Base-by-base conservation (phyloP, 192 early-diverging fungal genomes). In the Powellomyces hirtus region DNA sequence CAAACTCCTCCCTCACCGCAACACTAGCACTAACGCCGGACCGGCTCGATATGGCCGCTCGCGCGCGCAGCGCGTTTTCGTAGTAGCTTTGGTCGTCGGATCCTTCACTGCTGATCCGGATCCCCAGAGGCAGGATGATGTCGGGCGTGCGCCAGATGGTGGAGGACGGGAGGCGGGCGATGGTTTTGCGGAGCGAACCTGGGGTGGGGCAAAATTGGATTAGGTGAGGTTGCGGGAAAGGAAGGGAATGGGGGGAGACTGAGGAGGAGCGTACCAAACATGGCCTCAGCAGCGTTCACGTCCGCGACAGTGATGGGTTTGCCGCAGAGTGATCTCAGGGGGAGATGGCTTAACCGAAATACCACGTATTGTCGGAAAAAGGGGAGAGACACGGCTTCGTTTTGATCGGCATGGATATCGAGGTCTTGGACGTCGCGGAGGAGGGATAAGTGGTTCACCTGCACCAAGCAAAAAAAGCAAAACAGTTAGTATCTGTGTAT, bases 321-420 rank as follows among this genome's bases (percentile, higher is more conserved):
- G 11, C 70, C 68, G 49, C 68, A 59, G 30, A 78, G 35, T 1
- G 16, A n/a, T 51, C 68, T 72, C 30, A 78, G 50, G 18, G 59
- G 59, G 5, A 75, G 60, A 27, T 71, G 68, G 26, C 66, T 37
- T 20, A 79, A 36, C 22, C 74, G 61, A 50, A 64, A 74, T 20
- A 79, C 7, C 1, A 70, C 36, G 37, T 79, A 79, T n/a, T 24
- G 51, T n/a, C 72, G 50, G 42, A 73, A 79, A 18, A 74, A 59
- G 29, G 65, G 68, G 0, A 53, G 61, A 0, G 18, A 36, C 5
- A 64, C 64, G 50, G 66, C 68, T 4, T 62, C n/a, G 56, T 79
- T 79, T 29, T 74, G 49, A 34, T 73, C 71, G 34, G 58, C 38
- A 1, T 24, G 29, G 5, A 79, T 34, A 24, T 71, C 44, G 29